Conservation (phyloP, 2,329 filamentous ascomycete species). For the Zelopaecilomyces penicillatus region DNA sequence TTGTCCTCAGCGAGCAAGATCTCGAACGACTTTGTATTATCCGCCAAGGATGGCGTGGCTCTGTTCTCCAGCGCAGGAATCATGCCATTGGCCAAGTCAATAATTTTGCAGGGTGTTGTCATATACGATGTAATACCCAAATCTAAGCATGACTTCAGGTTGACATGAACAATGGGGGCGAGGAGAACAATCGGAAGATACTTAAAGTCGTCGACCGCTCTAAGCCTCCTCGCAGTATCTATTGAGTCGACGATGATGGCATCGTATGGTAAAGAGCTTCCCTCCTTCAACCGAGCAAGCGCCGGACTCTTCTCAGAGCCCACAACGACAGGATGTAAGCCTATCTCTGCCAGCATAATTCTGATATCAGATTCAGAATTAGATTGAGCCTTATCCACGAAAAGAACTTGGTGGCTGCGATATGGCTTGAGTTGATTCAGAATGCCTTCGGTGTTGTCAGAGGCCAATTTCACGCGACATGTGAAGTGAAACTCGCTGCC, state of each 20-base stretch:
- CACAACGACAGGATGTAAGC: slow-evolving; percentile 77
- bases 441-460: slow-evolving; percentile 68
- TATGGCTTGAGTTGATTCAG: slow-evolving; percentile 83
- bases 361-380: slow-evolving; percentile 68
- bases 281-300: slow-evolving; percentile 43
- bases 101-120: slow-evolving; percentile 90
- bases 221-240: slow-evolving; percentile 75
- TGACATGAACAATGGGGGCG: slow-evolving; percentile 82
- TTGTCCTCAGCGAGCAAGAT: slow-evolving; percentile 96
- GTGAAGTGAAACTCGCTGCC: slow-evolving; percentile 97
- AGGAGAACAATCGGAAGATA: slow-evolving; percentile 93
- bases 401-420: slow-evolving; percentile 82
- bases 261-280: slow-evolving; percentile 67
- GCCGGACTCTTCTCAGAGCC: slow-evolving; percentile 61
- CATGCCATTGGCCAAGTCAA: slow-evolving; percentile 93
- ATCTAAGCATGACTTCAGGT: slow-evolving; percentile 85
- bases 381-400: slow-evolving; percentile 86
- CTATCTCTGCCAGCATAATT: slow-evolving; percentile 68
- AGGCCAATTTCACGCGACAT: slow-evolving; percentile 77
- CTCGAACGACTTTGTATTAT: slow-evolving; percentile 92
- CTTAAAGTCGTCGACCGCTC: slow-evolving; percentile 90
- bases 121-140: slow-evolving; percentile 98
- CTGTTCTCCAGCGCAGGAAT: slow-evolving; percentile 90
- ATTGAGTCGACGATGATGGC: slow-evolving; percentile 94
- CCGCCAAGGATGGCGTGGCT: slow-evolving; percentile 81